phyloP scores from a whole-genome alignment of 1,284 basidiomycete genomes.

The Boletellus sp. region DNA sequence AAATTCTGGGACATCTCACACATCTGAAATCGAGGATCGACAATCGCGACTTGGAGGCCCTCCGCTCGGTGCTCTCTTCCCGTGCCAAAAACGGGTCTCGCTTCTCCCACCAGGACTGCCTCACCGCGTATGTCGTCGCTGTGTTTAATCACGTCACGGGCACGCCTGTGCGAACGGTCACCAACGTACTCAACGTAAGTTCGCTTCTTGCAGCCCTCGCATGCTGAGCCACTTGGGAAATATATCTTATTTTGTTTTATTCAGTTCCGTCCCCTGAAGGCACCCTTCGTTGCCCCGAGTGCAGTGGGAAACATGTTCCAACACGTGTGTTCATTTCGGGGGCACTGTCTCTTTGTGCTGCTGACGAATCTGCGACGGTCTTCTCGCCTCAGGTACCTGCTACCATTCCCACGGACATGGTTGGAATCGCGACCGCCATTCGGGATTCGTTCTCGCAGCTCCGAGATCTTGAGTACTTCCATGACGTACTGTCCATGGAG shows the following conservation, averaged over 20 bases:
- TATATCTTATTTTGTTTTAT: not conserved
- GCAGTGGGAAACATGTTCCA: constrained; percentile 29
- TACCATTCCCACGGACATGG: constrained; percentile 13
- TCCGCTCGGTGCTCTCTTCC: not conserved
- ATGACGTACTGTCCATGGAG: constrained; percentile 28
- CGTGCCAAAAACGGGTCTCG: not conserved
- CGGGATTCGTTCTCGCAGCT: constrained; percentile 24
- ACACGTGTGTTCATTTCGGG: constrained; percentile 20
- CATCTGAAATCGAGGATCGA: constrained; percentile 21
- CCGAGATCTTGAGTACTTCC: constrained; percentile 20
- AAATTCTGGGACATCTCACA: constrained; percentile 8
- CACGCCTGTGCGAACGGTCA: not conserved
- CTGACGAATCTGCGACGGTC: not conserved
- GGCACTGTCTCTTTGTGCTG: not conserved
- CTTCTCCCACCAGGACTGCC: not conserved
- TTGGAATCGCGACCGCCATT: constrained; percentile 23
- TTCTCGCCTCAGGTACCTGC: constrained; percentile 16
- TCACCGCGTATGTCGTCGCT: not conserved
- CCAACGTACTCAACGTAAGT: not conserved
- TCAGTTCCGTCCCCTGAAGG: constrained; percentile 27
- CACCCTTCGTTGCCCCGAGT: constrained; percentile 17
- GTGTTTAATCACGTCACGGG: not conserved
- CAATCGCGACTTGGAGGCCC: not conserved
- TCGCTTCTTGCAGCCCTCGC: not conserved
- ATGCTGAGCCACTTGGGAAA: too few relatives aligned